Conservation (phyloP, 2,329 filamentous ascomycete genomes). For the Neopestalotiopsis sp. region DNA sequence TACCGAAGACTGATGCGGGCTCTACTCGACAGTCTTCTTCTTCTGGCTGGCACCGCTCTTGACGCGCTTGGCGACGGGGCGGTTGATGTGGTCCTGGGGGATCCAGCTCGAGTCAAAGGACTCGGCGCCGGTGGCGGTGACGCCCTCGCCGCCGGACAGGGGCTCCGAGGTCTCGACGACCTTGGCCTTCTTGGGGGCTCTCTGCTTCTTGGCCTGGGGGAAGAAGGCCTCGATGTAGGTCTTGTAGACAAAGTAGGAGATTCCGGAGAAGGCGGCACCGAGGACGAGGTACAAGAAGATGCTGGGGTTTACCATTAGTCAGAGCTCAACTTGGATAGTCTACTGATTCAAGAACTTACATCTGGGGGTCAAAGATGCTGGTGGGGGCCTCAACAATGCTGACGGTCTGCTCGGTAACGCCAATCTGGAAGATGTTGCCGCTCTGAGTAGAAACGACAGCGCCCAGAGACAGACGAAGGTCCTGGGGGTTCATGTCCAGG, state of each 20-base stretch:
- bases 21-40: constrained; percentile 44
- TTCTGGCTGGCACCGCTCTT: constrained; percentile 62
- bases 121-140: constrained; percentile 65
- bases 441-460: constrained; percentile 74
- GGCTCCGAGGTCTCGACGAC: constrained; percentile 58
- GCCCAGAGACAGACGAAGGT: constrained; percentile 78
- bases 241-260: constrained; percentile 95
- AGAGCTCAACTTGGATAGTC: too few species aligned
- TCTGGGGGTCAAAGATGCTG: constrained; percentile 92
- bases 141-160: constrained; percentile 74
- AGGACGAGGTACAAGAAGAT: constrained; percentile 98
- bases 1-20: neutral
- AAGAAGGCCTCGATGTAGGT: constrained; percentile 97
- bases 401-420: constrained; percentile 82
- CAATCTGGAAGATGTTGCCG: constrained; percentile 75
- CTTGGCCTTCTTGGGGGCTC: constrained; percentile 67
- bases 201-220: constrained; percentile 74
- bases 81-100: constrained; percentile 85
- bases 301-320: constrained; percentile 51
- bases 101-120: constrained; percentile 97
- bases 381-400: constrained; percentile 88
- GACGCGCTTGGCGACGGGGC: constrained; percentile 74
- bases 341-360: constrained; percentile 62
- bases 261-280: constrained; percentile 75
- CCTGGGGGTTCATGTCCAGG: constrained; percentile 91